Conservation (phyloP, 2,329 filamentous ascomycete species). For the Penicillium sp. region DNA sequence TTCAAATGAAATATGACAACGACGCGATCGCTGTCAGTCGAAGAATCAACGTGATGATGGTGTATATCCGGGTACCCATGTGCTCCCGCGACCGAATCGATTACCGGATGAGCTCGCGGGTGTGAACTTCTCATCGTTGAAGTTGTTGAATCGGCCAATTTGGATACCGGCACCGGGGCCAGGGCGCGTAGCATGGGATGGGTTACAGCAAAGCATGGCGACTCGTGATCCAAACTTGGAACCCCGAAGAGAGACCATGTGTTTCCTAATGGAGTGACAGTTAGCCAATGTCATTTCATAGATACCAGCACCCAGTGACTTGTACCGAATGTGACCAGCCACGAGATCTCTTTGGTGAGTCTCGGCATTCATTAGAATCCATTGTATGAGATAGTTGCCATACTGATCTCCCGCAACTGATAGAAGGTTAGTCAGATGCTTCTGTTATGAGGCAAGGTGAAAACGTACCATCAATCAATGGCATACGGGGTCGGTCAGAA, state of each 20-base stretch:
- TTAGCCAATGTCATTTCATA: slow-evolving; percentile 1
- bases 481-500: slow-evolving; percentile 88
- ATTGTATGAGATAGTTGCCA: slow-evolving; percentile 97
- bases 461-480: slow-evolving; percentile 80
- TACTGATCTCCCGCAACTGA: slow-evolving; percentile 92
- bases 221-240: slow-evolving; percentile 98
- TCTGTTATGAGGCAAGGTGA: not conserved
- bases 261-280: slow-evolving; percentile 60
- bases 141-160: slow-evolving; percentile 60
- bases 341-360: slow-evolving; percentile 91
- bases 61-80: slow-evolving; percentile 41
- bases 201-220: slow-evolving; percentile 98
- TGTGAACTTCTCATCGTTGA: slow-evolving; percentile 43
- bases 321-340: slow-evolving; percentile 78
- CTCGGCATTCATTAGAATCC: slow-evolving; percentile 86
- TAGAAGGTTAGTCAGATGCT: slow-evolving; percentile 9
- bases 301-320: not conserved
- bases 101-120: slow-evolving; percentile 41
- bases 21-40: not conserved
- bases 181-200: slow-evolving; percentile 82
- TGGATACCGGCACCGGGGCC: slow-evolving; percentile 76
- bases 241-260: slow-evolving; percentile 97
- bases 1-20: not conserved
- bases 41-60: slow-evolving; percentile 39
- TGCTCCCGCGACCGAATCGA: slow-evolving; percentile 38